Evolutionary conservation across 306 rosid species (phyloP), one percentile per base, ranked within the genome.

Genomic region (Acacia confusa): DNA sequence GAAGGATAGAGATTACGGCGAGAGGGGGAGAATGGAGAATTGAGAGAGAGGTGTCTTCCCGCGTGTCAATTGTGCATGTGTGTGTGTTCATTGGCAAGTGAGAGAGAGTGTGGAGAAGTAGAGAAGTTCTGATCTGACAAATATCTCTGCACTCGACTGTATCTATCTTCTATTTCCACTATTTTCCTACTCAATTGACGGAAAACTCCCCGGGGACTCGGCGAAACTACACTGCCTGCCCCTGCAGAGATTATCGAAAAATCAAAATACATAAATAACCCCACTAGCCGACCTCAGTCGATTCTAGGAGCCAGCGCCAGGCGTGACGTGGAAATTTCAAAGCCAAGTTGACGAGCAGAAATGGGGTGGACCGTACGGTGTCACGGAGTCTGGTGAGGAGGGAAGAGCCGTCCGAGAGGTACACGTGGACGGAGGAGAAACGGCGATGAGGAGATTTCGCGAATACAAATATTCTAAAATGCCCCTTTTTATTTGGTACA

Each of bases 61-160:
- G 52, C 48, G 83, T 82, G 86, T 84, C 75, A 79, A 80, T 82
- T 81, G 48, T 68, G 57, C 47, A 75, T 69, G 16, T 32, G 78
- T 65, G 70, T 47, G 73, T 74, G 24, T 55, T 81, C 50, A 60
- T 60, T 60, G 25, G 28, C 15, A 44, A 28, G 72, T 30, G 83
- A 16, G 79, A 36, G 78, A 22, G 60, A 41, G 74, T 44, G 80
- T 8, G 61, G 28, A 16, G 65, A 72, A 48, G 65, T 30, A 28
- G 70, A 15, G 44, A 0, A 79, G 44, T 79, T 77, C 89, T 87
- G 89, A 84, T 70, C 89, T 83, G 90, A 89, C 92, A 89, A 89
- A 87, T 91, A 87, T 89, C 91, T 81, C 79, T 76, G 74, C 84
- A 71, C 76, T 34, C 58, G n/a, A 52, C 68, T 68, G 45, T 58